Base-by-base conservation (phyloP, 176 grass and related monocot species). In the Musa troglodytarum region DNA sequence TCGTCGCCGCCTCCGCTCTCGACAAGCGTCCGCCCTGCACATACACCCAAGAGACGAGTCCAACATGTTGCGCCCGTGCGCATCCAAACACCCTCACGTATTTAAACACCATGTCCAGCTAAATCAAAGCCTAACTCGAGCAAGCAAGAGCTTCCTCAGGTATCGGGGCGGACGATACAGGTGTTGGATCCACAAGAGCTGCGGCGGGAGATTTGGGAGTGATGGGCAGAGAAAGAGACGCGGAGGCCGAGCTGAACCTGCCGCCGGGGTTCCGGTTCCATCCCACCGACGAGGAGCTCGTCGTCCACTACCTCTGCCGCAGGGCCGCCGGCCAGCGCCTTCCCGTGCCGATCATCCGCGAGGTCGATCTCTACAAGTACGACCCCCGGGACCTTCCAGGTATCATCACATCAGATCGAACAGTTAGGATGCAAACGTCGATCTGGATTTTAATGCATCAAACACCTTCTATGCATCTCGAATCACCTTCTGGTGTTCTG, bases 211-310 rank as follows among this genome's bases (percentile, higher is more conserved):
- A 17, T 16, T 19, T 43, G 34, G 34, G 57, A 20, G 69, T 20
- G 68, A 80, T 11, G 76, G 50, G 52, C 43, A 74, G 73, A 73
- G 12, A 83, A 49, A 84, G 84, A 79, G 88, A 90, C 81, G 88
- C 88, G 50, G 88, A 90, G 81, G 88, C 78, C 43, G 88, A 90
- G 75, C 88, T 90, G 71, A 87, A 90, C 84, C 67, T 69, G 67
- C 67, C 67, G 67, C 67, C 67, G 67, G 67, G 67, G 17, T 69
- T 69, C 67, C 67, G 67, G 14, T 69, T 69, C 67, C 67, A 69
- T 29, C 67, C 67, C 34, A 69, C 67, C 28, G 67, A 69, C 15
- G 67, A 69, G 67, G 67, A 69, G 67, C 67, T 85, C 2, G 88
- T 90, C 2, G 78, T 87, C 71, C 65, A 90, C 81, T 90, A 90